These are phyloP conservation scores for Fomitopsis pinicola DNA, from an alignment of 1,284 basidiomycete species.

Conservation along the genomic window DNA sequence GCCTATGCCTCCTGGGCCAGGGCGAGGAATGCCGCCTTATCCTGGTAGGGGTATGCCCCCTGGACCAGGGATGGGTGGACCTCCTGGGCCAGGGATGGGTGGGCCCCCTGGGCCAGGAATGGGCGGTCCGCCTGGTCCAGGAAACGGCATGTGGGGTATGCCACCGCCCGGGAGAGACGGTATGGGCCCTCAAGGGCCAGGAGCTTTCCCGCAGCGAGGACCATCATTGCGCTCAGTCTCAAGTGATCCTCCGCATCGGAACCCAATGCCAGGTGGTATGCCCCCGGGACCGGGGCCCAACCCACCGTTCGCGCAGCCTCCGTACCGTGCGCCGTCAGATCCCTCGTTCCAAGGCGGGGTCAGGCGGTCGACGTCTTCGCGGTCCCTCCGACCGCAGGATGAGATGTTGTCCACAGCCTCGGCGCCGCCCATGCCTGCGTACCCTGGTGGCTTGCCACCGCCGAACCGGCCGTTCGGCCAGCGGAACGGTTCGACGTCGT, in stretches of 20 bases:
- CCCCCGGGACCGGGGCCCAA: not conserved
- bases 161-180: too few relatives aligned
- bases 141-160: not conserved
- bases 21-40: not conserved
- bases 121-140: not conserved
- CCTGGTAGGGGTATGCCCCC: not conserved
- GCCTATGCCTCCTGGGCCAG: not conserved
- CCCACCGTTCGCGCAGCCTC: conserved; percentile 9
- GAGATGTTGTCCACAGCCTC: conserved; percentile 33
- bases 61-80: too few relatives aligned
- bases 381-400: conserved; percentile 55
- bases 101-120: too few relatives aligned
- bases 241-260: not conserved
- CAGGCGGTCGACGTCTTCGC: conserved; percentile 56
- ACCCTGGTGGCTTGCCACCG: conserved; percentile 26
- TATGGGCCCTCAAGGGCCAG: not conserved
- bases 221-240: conserved; percentile 1
- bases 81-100: too few relatives aligned
- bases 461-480: conserved; percentile 28
- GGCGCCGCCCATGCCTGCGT: conserved; percentile 39
- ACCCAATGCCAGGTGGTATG: not conserved
- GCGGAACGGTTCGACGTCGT: conserved; percentile 26
- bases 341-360: conserved; percentile 35
- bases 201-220: not conserved
- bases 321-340: conserved; percentile 35